Evolutionary conservation across 805 yeast species (phyloP).

Genomic region (Wickerhamomyces sydowiorum): DNA sequence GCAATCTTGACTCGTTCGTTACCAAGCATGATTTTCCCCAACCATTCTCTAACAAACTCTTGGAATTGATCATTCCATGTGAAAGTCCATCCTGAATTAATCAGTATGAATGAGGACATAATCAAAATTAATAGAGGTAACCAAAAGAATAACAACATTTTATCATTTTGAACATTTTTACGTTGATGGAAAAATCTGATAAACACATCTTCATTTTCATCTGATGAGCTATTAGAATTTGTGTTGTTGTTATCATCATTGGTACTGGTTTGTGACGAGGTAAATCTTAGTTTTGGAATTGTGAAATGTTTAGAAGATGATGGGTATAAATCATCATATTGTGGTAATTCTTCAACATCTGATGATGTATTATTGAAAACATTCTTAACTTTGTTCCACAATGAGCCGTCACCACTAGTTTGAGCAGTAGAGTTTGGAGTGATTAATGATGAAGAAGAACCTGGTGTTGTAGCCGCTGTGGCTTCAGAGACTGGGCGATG

Average conservation of each 20-base stretch:
- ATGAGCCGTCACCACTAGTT: conserved; percentile 17
- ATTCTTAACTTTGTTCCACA: conserved; percentile 32
- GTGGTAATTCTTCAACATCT: conserved; percentile 47
- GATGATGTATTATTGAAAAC: conserved; percentile 20
- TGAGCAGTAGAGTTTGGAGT: not conserved
- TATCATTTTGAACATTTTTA: conserved; percentile 57
- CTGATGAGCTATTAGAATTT: conserved; percentile 2
- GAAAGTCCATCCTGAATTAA: conserved; percentile 29
- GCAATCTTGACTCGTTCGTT: conserved; percentile 42
- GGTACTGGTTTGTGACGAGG: not conserved
- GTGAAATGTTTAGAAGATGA: conserved; percentile 13
- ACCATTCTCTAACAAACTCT: conserved; percentile 33
- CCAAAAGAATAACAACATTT: conserved; percentile 88
- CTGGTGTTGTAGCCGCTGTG: conserved; percentile 1
- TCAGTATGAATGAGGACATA: conserved; percentile 38
- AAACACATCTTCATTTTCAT: conserved; percentile 26
- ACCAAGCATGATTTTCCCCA: conserved; percentile 48
- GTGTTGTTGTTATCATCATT: conserved; percentile 1
- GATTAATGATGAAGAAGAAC: not conserved
- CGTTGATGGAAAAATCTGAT: conserved; percentile 36
- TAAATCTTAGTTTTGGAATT: conserved; percentile 12
- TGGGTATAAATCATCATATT: conserved; percentile 74
- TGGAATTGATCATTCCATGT: conserved; percentile 29
- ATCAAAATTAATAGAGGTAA: conserved; percentile 65
- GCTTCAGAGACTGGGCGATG: not conserved